Percentiles rank a stretch among this genome's conserved stretches.
These are phyloP conservation scores for Parathielavia hyrcaniae DNA, from an alignment of 495 filamentous ascomycete genomes.

Conservation along the genomic window DNA sequence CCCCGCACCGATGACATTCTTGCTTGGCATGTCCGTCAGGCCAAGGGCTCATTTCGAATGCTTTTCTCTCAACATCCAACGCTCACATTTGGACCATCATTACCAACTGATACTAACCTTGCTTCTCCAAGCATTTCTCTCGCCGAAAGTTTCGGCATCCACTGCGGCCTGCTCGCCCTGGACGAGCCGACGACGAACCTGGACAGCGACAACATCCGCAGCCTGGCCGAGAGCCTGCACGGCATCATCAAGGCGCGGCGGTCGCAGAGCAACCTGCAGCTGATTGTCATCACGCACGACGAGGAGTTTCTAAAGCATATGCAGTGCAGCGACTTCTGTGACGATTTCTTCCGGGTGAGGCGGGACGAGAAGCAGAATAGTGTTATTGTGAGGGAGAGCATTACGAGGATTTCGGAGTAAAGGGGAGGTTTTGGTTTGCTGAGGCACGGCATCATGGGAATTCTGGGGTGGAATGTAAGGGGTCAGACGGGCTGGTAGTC, in stretches of 20 bases:
- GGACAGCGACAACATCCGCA: conserved; percentile 87
- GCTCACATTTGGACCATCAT: no score
- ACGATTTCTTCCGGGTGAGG: conserved; percentile 81
- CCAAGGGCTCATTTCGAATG: no score
- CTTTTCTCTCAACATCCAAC: no score
- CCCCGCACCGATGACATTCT: no score
- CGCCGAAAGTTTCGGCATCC: conserved; percentile 93
- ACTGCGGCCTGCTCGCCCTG: conserved; percentile 93
- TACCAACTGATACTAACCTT: no score
- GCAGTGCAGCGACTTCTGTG: conserved; percentile 90
- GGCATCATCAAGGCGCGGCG: conserved; percentile 80
- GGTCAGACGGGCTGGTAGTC: no score
- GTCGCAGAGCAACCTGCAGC: conserved; percentile 88
- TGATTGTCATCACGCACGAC: conserved; percentile 98
- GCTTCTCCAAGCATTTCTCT: no score
- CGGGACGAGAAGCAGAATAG: conserved; percentile 83
- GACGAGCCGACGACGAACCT: conserved; percentile 98
- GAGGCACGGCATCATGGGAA: no score
- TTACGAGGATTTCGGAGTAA: conserved; percentile 47
- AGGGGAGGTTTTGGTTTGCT: not conserved
- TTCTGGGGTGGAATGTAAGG: no score
- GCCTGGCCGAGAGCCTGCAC: conserved; percentile 76
- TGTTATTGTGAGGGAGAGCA: conserved; percentile 67
- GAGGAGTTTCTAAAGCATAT: conserved; percentile 92
- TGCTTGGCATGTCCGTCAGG: no score